phyloP scores from a whole-genome alignment of 768 basidiomycete genomes.

The Austroboletus festivus region DNA sequence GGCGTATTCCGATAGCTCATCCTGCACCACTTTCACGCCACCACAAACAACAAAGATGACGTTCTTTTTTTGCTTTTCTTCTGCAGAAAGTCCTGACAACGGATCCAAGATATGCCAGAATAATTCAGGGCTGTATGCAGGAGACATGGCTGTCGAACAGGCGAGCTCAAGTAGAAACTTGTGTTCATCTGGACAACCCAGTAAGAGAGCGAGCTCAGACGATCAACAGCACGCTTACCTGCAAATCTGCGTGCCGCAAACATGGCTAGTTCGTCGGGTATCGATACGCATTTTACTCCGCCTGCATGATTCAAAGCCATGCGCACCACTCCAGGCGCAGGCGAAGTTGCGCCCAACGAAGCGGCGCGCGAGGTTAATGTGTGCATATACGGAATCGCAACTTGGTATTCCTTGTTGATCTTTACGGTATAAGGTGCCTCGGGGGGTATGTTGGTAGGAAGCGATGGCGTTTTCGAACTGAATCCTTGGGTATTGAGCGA shows the following conservation, averaged over 20 bases:
- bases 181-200: conserved; percentile 55
- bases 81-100: conserved; percentile 17
- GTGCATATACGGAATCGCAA: conserved; percentile 56
- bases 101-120: conserved; percentile 42
- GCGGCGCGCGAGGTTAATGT: conserved; percentile 62
- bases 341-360: conserved; percentile 68
- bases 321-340: conserved; percentile 57
- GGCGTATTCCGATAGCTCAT: conserved; percentile 50
- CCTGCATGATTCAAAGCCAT: conserved; percentile 63
- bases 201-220: neutral
- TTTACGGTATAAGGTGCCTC: conserved; percentile 40
- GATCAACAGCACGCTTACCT: conserved; percentile 38
- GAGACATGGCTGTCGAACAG: conserved; percentile 64
- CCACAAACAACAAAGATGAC: conserved; percentile 24
- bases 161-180: conserved; percentile 73
- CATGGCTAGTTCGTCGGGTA: conserved; percentile 73
- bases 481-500: conserved; percentile 47
- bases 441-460: conserved; percentile 26
- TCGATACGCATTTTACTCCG: conserved; percentile 52
- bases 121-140: conserved; percentile 58
- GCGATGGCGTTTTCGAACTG: conserved; percentile 31
- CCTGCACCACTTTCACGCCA: conserved; percentile 63
- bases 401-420: conserved; percentile 39
- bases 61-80: conserved; percentile 22
- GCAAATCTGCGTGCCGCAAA: conserved; percentile 52